Evolutionary conservation across 1,139 yeast species (phyloP).

Genomic region (Geotrichum bryndzae): DNA sequence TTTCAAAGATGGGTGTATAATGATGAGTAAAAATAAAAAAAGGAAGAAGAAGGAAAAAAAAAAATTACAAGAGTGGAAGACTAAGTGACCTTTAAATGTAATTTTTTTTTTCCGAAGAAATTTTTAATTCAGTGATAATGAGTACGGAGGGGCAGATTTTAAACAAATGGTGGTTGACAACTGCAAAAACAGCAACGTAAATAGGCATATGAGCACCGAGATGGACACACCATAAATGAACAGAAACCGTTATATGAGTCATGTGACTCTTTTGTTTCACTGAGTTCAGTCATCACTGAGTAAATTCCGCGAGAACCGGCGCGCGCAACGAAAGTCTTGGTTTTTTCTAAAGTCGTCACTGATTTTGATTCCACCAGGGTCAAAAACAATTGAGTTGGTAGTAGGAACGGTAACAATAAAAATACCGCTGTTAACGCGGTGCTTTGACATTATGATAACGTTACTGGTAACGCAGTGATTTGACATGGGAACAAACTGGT

Average conservation of each 20-base stretch:
- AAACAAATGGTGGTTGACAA: not conserved
- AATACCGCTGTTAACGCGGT: too few relatives aligned
- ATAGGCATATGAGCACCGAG: too few relatives aligned
- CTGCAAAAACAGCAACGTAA: not conserved
- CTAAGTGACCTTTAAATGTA: not conserved
- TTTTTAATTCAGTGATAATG: conserved; percentile 6
- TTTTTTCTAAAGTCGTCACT: too few relatives aligned
- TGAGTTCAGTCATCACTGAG: not conserved
- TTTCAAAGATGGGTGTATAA: not conserved
- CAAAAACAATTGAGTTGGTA: too few relatives aligned
- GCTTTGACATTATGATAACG: too few relatives aligned
- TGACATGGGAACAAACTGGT: too few relatives aligned
- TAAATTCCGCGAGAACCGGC: too few relatives aligned
- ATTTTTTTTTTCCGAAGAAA: not conserved
- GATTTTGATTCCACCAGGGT: too few relatives aligned
- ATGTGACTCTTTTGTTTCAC: not conserved
- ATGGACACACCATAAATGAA: not conserved
- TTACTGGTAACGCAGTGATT: too few relatives aligned
- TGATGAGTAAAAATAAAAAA: not conserved
- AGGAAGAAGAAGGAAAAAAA: not conserved
- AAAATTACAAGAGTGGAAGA: not conserved
- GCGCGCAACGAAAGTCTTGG: too few relatives aligned
- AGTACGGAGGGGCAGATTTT: not conserved
- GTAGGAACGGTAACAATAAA: too few relatives aligned
- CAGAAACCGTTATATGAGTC: not conserved